Evolutionary conservation across 257 asterid species (phyloP).

Genomic region (Solanum chilense): DNA sequence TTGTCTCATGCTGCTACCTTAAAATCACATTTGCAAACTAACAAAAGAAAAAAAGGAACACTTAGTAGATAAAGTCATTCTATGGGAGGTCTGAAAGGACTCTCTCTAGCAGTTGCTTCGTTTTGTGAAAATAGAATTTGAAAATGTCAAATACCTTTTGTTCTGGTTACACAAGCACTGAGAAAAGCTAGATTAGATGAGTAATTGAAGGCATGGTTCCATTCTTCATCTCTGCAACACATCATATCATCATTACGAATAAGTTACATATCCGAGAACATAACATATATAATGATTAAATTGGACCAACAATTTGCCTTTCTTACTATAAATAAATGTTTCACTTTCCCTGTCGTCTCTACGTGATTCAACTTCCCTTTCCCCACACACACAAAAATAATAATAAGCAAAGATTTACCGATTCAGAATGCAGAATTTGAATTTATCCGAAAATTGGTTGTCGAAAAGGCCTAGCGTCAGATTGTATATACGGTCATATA

Average conservation of each 20-base stretch:
- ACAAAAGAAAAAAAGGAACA: background rate
- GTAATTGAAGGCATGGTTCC: conserved; percentile 7
- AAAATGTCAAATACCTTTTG: background rate
- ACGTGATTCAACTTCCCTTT: background rate
- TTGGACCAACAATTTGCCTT: background rate
- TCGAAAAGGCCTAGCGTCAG: background rate
- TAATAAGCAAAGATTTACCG: background rate
- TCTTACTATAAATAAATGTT: background rate
- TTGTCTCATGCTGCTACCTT: background rate
- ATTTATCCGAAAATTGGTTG: background rate
- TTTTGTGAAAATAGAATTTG: background rate
- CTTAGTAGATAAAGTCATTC: background rate
- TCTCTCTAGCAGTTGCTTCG: background rate
- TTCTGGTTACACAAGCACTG: conserved; percentile 7
- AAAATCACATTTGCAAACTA: background rate
- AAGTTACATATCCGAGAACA: background rate
- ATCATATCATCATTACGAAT: background rate
- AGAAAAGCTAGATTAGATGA: background rate
- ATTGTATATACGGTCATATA: background rate
- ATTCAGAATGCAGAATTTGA: background rate
- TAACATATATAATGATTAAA: background rate
- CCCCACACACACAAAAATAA: background rate
- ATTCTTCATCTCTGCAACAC: conserved; percentile 5
- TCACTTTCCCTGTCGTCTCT: background rate
- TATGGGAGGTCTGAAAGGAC: background rate